These are phyloP conservation scores for Coemansia aciculifera DNA, from an alignment of 192 early-diverging fungal genomes.

Conservation along the genomic window DNA sequence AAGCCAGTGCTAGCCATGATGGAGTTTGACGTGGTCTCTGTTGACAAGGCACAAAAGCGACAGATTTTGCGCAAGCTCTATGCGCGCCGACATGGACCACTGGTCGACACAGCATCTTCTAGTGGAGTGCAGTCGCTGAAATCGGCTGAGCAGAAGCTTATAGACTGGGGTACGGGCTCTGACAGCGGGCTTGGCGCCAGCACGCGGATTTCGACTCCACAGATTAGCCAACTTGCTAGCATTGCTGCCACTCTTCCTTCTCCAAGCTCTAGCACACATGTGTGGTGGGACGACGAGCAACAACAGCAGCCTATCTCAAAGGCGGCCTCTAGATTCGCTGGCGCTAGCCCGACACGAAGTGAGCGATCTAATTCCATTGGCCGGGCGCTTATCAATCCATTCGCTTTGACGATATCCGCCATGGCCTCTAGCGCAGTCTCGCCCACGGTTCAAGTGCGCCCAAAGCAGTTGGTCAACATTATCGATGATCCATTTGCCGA, in stretches of 20 bases:
- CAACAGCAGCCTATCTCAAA: neutral
- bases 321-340: neutral
- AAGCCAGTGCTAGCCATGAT: conserved; percentile 51
- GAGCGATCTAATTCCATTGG: neutral
- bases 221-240: neutral
- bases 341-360: neutral
- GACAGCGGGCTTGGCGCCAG: neutral
- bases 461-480: conserved; percentile 6
- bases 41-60: conserved; percentile 40
- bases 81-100: conserved; percentile 10
- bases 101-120: conserved; percentile 4
- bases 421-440: neutral
- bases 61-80: conserved; percentile 45
- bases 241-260: conserved; percentile 11
- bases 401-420: conserved; percentile 22
- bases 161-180: conserved; percentile 30
- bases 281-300: conserved; percentile 35
- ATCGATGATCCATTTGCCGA: conserved; percentile 46
- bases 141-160: conserved; percentile 23
- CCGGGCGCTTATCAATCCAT: conserved; percentile 26
- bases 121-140: neutral
- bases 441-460: neutral
- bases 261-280: conserved; percentile 37
- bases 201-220: neutral
- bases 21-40: conserved; percentile 44